phyloP scores from a whole-genome alignment of 2,329 filamentous ascomycete species.

The Ilyonectria mors-panacis region DNA sequence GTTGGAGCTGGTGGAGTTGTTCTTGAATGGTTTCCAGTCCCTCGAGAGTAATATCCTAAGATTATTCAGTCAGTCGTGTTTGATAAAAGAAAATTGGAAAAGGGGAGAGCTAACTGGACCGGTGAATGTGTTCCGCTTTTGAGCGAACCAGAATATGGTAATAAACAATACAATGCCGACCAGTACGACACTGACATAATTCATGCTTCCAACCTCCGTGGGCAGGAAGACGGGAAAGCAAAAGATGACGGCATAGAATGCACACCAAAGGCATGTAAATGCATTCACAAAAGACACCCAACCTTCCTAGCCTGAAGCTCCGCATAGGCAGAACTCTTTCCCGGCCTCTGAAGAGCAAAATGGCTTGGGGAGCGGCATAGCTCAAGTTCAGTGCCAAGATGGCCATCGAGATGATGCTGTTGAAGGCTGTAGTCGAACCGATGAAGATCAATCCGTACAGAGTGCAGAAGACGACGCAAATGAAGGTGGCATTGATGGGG shows the following conservation, averaged over 20 bases:
- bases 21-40: too few species aligned
- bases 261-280: background rate
- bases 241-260: background rate
- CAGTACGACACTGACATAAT: background rate
- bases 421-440: constrained; percentile 12
- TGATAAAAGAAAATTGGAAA: too few species aligned
- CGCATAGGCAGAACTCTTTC: background rate
- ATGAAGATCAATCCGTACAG: constrained; percentile 3
- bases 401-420: background rate
- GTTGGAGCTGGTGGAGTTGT: too few species aligned
- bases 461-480: background rate
- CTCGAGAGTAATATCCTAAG: too few species aligned
- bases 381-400: constrained; percentile 6
- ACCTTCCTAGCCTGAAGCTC: background rate
- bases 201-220: background rate
- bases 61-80: too few species aligned
- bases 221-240: constrained; percentile 4
- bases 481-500: constrained; percentile 6
- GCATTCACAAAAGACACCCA: constrained; percentile 7
- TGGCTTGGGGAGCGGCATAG: constrained; percentile 8
- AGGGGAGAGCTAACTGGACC: too few species aligned
- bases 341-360: constrained; percentile 3
- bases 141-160: background rate
- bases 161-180: background rate
- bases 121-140: background rate